Evolutionary conservation across 306 rosid species (phyloP).

Genomic region (Acacia acuminata): DNA sequence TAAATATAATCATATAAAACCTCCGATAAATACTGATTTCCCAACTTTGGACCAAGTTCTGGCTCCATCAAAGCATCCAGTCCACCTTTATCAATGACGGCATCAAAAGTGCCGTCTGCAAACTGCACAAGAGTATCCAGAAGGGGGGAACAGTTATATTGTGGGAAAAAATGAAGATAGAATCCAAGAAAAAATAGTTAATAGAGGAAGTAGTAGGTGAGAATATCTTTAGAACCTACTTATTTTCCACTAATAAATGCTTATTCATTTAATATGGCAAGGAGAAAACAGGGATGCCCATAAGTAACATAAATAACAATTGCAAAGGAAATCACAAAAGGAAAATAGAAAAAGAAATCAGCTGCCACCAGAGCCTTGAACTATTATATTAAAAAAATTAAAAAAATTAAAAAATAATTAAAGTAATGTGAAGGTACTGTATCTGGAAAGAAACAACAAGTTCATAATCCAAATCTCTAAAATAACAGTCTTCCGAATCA

Average conservation of each 20-base stretch:
- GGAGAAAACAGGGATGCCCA: neutral
- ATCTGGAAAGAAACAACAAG: neutral
- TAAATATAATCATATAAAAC: conserved; percentile 32
- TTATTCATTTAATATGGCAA: neutral
- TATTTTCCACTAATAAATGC: neutral
- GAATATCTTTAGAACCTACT: neutral
- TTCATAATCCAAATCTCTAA: neutral
- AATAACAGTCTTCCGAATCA: neutral
- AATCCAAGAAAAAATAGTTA: neutral
- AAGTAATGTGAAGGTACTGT: neutral
- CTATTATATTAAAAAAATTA: neutral
- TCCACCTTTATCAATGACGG: conserved; percentile 90
- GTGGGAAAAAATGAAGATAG: neutral
- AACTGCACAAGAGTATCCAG: conserved; percentile 45
- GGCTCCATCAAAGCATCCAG: conserved; percentile 99
- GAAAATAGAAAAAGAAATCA: neutral
- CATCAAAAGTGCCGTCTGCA: conserved; percentile 53
- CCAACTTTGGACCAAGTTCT: conserved; percentile 75
- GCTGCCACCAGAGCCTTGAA: neutral
- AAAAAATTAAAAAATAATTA: neutral
- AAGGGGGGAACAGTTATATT: neutral
- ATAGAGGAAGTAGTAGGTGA: neutral
- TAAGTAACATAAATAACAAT: neutral
- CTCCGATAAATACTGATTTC: conserved; percentile 79
- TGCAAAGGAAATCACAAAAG: neutral